Evolutionary conservation across 2,329 filamentous ascomycete species (phyloP), one percentile per base, ranked within the genome.

Genomic region (Hypoxylon sp.): DNA sequence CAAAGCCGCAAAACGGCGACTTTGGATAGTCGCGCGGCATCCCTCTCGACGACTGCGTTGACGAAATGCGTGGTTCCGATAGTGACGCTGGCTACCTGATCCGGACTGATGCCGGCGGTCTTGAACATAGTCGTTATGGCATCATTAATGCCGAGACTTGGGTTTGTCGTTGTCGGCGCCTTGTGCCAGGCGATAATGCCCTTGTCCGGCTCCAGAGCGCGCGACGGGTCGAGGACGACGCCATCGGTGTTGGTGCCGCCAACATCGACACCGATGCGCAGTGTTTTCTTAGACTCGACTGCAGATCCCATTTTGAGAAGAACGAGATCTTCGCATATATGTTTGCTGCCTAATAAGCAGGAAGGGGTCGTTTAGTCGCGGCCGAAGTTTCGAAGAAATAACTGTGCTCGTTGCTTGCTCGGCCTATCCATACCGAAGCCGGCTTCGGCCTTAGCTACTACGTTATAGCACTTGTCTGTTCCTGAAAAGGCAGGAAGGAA

Each of bases 21-120:
- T 4, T 76, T 79, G 13, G 82, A 81, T 2, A 89, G 75, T 1
- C 84, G 81, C 1, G 80, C 73, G 6, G 79, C 79, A 66, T 89
- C 86, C 47, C 83, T 79, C 74, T 88, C 85, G 0, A 89, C 80
- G 2, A 89, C 84, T 7, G 86, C 86, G 66, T 89, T 89, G 71
- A 89, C 81, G 70, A 89, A 89, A 65, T 89, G 86, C 0, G 87
- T 88, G 0, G 84, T 86, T 57, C 85, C 85, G 67, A 87, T 86
- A 2, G 84, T 85, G 13, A 87, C 81, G 65, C 82, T 83, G 13
- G 82, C 81, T 17, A 87, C 79, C 5, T 81, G 74, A 0, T 75
- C 72, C 0, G 81, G 79, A 13, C 54, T 64, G 58, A 77, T 66
- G 15, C 57, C 52, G 11, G 73, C 69, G 15, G 57, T 62, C 61